Conservation (phyloP, 495 filamentous ascomycete genomes). For the Aspergillus campestris region DNA sequence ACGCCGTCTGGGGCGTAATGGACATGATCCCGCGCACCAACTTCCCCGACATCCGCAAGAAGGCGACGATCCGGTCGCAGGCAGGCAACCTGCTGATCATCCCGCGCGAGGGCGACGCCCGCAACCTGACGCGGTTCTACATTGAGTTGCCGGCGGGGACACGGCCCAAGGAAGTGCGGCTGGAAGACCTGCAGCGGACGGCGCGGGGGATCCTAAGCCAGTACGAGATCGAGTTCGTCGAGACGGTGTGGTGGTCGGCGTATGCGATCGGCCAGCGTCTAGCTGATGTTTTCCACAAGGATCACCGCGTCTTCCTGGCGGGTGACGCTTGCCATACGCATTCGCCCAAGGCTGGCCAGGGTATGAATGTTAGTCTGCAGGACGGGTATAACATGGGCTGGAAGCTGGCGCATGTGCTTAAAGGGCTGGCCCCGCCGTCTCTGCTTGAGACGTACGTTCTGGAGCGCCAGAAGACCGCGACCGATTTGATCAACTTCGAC, state of each 20-base stretch:
- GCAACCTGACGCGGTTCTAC: constrained; percentile 61
- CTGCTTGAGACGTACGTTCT: constrained; percentile 61
- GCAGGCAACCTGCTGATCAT: constrained; percentile 62
- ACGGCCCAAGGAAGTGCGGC: constrained; percentile 28
- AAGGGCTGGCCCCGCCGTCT: constrained; percentile 43
- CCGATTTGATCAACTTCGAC: constrained; percentile 69
- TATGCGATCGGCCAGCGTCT: constrained; percentile 53
- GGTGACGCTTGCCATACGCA: constrained; percentile 58
- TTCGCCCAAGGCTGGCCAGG: constrained; percentile 53
- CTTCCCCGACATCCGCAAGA: constrained; percentile 75
- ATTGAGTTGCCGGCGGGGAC: constrained; percentile 55
- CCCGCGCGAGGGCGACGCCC: constrained; percentile 55
- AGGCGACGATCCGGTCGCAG: constrained; percentile 53
- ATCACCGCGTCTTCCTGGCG: constrained; percentile 46
- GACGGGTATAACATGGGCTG: constrained; percentile 65
- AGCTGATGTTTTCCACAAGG: constrained; percentile 46
- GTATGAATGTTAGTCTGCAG: constrained; percentile 42
- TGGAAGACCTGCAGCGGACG: constrained; percentile 48
- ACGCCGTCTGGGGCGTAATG: constrained; percentile 78
- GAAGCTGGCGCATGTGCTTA: constrained; percentile 63
- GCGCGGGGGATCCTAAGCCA: constrained; percentile 52
- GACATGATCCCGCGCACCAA: constrained; percentile 65
- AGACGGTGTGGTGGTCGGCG: constrained; percentile 50
- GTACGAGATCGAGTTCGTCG: constrained; percentile 43
- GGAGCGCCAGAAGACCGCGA: constrained; percentile 59